Evolutionary conservation across 139 green algal genomes (phyloP), one percentile per base, ranked within the genome.

Genomic region (Picochlorum sp.): DNA sequence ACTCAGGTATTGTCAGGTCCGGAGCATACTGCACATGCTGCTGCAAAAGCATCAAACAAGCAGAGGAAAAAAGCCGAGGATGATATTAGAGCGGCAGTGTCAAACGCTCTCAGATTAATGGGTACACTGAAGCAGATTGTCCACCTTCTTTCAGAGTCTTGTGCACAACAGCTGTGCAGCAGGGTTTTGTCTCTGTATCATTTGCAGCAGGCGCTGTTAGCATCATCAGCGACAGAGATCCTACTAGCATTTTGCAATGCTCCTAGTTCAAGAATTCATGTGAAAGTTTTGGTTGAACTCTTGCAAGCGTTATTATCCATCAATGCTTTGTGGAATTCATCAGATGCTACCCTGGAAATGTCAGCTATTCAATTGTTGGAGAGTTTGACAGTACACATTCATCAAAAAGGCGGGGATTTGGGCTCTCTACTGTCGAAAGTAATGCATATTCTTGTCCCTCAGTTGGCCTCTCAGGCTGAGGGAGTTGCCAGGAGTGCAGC

Each of bases 31-130:
- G 85, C 85, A 0, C 67, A 71, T 1, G 82, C 81, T 14, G 88
- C 87, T 23, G 82, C 87, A 9, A 71, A 80, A 10, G 82, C 84
- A 5, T 71, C 77, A 47, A 85, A 84, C 69, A 93, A 93, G 75
- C 67, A 87, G 61, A 80, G 88, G 4, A 24, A 64, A 2, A 75
- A 78, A 21, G 86, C 84, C 2, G 89, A 96, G 75, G 82, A 74
- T 18, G 79, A 73, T 8, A 90, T 95, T 57, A 61, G 74, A 0
- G 16, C 64, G n/a, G 80, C 87, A 7, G 85, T 92, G 20, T 58
- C 77, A 4, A 80, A 89, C 16, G 71, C 87, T 26, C 82, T 96
- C 64, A 85, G 92, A 71, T 62, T 92, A 49, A 60, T 96, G 56
- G 83, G 76, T n/a, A 64, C 66, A 7, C 74, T 95, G 11, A 86